phyloP scores from a whole-genome alignment of 371 early-diverging fungal genomes.

The Actinomortierella ambigua region DNA sequence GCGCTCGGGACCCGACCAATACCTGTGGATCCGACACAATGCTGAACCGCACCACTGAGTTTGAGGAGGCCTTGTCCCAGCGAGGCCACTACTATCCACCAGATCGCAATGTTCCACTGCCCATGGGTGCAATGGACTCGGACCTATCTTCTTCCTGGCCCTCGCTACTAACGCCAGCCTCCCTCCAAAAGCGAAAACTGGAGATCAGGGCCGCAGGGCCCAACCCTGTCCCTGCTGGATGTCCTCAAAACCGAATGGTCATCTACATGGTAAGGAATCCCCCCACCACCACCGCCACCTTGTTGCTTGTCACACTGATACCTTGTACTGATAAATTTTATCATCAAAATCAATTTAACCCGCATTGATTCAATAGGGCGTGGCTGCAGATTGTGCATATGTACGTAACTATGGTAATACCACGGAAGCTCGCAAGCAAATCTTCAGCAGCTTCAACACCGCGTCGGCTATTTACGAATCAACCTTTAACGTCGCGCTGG shows the following conservation, averaged over 20 bases:
- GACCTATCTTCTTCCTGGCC: conserved; percentile 29
- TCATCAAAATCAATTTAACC: conserved; percentile 1
- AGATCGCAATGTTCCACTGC: conserved; percentile 20
- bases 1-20: not conserved
- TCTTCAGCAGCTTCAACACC: conserved; percentile 76
- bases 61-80: not conserved
- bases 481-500: conserved; percentile 90
- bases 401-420: conserved; percentile 59
- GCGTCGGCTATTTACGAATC: conserved; percentile 86
- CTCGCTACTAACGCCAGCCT: conserved; percentile 3
- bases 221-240: conserved; percentile 41
- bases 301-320: not conserved
- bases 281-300: no score
- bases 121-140: not conserved
- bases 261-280: conserved; percentile 28
- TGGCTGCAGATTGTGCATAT: conserved; percentile 84
- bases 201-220: conserved; percentile 32
- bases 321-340: not conserved
- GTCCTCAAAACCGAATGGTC: conserved; percentile 31
- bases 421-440: conserved; percentile 67
- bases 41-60: conserved; percentile 3
- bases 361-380: conserved; percentile 49
- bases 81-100: conserved; percentile 40
- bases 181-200: conserved; percentile 14
- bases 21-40: conserved; percentile 20